Percentiles rank a stretch among this genome's conserved stretches.
phyloP scores from a whole-genome alignment of 805 yeast species.

The Candida mattraensis region DNA sequence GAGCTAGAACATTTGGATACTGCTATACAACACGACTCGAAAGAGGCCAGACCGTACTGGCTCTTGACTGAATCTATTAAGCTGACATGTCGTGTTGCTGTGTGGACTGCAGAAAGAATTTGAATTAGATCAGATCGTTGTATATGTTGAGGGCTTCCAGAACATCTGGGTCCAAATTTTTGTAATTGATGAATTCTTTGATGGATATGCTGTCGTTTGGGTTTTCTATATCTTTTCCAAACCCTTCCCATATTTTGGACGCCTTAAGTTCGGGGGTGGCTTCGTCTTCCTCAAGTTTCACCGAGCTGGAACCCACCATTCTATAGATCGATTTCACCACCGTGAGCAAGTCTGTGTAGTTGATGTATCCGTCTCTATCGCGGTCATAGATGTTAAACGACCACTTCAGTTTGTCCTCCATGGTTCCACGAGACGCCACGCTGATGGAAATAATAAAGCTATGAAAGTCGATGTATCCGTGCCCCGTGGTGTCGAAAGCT shows the following conservation, averaged over 20 bases:
- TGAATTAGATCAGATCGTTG: conserved; percentile 37
- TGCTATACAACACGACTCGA: conserved; percentile 89
- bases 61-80: conserved; percentile 86
- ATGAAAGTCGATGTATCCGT: conserved; percentile 84
- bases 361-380: conserved; percentile 73
- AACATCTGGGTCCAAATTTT: conserved; percentile 75
- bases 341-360: conserved; percentile 73
- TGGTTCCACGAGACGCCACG: conserved; percentile 80
- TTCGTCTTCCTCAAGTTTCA: conserved; percentile 82
- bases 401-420: conserved; percentile 86
- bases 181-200: conserved; percentile 82
- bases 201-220: conserved; percentile 68
- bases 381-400: conserved; percentile 86
- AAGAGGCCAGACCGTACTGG: conserved; percentile 89
- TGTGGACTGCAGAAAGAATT: conserved; percentile 85
- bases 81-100: conserved; percentile 79
- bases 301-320: conserved; percentile 91
- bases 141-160: conserved; percentile 68
- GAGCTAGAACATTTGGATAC: conserved; percentile 94
- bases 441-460: conserved; percentile 89
- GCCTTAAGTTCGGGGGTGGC: conserved; percentile 88
- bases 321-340: conserved; percentile 84
- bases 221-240: conserved; percentile 58
- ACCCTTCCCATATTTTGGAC: conserved; percentile 63
- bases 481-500: conserved; percentile 80